Evolutionary conservation across 208 protist species (phyloP), one percentile per base, ranked within the genome.

Genomic region (Crithidia mellificae): DNA sequence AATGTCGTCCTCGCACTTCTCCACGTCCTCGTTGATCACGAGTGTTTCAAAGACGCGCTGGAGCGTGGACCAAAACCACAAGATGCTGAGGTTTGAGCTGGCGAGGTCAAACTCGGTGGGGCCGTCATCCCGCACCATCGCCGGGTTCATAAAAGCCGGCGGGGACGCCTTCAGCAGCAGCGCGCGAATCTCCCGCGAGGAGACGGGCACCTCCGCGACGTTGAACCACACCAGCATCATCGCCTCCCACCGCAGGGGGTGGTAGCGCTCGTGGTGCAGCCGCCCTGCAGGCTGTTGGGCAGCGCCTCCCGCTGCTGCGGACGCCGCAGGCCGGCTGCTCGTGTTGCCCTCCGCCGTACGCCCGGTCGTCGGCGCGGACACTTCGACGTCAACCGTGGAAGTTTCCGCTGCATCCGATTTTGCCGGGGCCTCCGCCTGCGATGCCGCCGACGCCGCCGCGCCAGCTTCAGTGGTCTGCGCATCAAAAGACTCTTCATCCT

Each of bases 61-160:
- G 25, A 86, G 52, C 22, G 72, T 70, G 22, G 81, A 77, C 67
- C 81, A 64, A 51, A 77, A 77, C 84, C 84, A 90, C 38, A 90
- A 51, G n/a, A 90, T 58, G 36, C 76, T 79, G 25, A 90, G 55
- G 50, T 78, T 78, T 19, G 75, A 74, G 20, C 75, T 74, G 1
- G 53, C 68, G 17, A 77, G 34, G 46, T 77, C 70, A 38, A 76
- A 66, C 27, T 61, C 71, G 0, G 65, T 81, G 9, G 69, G 69
- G 30, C 69, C 71, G 29, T 44, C 39, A 46, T 59, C 54, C 22
- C 62, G 54, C 29, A 68, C 72, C 63, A 69, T 74, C 22, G 68
- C 65, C 15, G 67, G 66, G 1, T 30, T 20, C 25, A 74, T 46
- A 20, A 81, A 76, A 0, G 75, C 64, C 5, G 75, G 70, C 49